Conservation (phyloP, 2,329 filamentous ascomycete genomes). For the Xylariales sp. region DNA sequence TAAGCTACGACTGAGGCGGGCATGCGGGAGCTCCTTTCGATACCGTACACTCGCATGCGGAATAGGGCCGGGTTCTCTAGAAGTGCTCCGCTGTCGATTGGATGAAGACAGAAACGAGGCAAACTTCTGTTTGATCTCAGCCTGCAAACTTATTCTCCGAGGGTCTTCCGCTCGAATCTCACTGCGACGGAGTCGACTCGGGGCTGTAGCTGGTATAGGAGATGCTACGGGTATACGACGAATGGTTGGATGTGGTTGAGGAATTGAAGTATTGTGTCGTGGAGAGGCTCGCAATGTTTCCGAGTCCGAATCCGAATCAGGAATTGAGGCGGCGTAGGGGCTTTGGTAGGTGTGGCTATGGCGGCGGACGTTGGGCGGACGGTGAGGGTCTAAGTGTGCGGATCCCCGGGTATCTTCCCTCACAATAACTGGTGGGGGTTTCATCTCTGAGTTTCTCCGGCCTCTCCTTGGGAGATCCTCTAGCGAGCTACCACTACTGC, state of each 20-base stretch:
- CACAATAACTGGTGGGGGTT: slow-evolving; percentile 49
- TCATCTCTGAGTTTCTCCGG: slow-evolving; percentile 64
- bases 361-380: slow-evolving; percentile 41
- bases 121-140: slow-evolving; percentile 47
- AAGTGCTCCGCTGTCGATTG: slow-evolving; percentile 48
- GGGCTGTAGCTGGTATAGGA: slow-evolving; percentile 35
- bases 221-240: slow-evolving; percentile 42
- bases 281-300: slow-evolving; percentile 41
- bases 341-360: slow-evolving; percentile 49
- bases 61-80: slow-evolving; percentile 42
- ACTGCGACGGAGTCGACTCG: slow-evolving; percentile 41
- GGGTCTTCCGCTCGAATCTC: slow-evolving; percentile 45
- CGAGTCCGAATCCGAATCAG: slow-evolving; percentile 45
- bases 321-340: slow-evolving; percentile 40
- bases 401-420: slow-evolving; percentile 44
- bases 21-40: slow-evolving; percentile 41
- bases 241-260: slow-evolving; percentile 40
- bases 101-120: slow-evolving; percentile 44
- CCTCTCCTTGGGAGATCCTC: slow-evolving; percentile 59
- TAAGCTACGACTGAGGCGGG: slow-evolving; percentile 44
- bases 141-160: slow-evolving; percentile 43
- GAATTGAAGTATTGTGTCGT: slow-evolving; percentile 37
- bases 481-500: slow-evolving; percentile 53
- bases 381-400: slow-evolving; percentile 43
- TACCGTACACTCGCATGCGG: slow-evolving; percentile 39